Percentiles rank a stretch among this genome's conserved stretches.
Conservation (phyloP, 2,329 filamentous ascomycete species). For the Orbilia blumenaviensis region DNA sequence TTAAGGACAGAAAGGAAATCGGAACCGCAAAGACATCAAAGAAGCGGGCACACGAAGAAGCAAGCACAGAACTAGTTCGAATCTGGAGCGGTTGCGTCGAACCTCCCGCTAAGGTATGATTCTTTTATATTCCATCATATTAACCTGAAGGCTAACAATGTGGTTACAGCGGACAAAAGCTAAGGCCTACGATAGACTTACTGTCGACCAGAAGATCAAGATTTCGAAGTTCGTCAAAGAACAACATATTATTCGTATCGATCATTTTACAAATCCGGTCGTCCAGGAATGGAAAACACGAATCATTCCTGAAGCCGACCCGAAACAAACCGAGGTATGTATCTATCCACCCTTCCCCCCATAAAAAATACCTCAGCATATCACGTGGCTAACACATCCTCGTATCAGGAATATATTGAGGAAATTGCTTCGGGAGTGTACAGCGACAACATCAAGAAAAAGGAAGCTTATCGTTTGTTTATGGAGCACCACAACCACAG, state of each 20-base stretch:
- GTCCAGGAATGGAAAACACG: constrained; percentile 50
- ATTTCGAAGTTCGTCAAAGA: constrained; percentile 35
- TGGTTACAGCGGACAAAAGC: constrained; percentile 10
- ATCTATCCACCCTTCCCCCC: neutral
- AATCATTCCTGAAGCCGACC: constrained; percentile 43
- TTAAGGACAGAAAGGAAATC: constrained; percentile 15
- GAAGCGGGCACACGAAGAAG: constrained; percentile 28
- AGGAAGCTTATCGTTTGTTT: constrained; percentile 44
- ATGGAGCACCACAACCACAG: constrained; percentile 49
- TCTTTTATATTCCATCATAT: neutral
- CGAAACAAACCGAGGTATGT: constrained; percentile 50
- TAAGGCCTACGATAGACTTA: constrained; percentile 31
- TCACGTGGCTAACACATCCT: constrained; percentile 5
- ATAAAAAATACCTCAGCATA: neutral
- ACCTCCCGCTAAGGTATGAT: constrained; percentile 29
- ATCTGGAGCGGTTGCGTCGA: constrained; percentile 44
- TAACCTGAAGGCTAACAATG: neutral
- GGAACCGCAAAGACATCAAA: constrained; percentile 25
- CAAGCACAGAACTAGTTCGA: constrained; percentile 24
- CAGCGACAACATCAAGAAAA: constrained; percentile 26
- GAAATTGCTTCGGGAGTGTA: constrained; percentile 39
- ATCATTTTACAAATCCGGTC: constrained; percentile 48
- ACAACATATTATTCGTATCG: constrained; percentile 50
- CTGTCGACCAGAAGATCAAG: constrained; percentile 24
- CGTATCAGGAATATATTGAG: constrained; percentile 32